phyloP scores from a whole-genome alignment of 1,139 yeast species.

The Petasospora fabianii region DNA sequence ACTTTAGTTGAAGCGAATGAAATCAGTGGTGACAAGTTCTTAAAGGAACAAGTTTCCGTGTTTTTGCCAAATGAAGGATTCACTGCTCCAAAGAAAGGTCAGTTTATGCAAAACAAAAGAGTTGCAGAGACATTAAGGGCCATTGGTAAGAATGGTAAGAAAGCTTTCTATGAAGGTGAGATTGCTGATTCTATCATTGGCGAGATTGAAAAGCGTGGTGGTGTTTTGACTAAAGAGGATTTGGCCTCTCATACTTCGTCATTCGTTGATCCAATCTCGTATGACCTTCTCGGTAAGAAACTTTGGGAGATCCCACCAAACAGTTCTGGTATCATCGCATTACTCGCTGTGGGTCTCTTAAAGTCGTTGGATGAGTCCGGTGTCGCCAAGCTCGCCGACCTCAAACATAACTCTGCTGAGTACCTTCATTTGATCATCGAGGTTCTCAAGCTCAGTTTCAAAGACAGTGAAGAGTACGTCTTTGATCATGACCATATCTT shows the following conservation, averaged over 20 bases:
- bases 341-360: constrained; percentile 64
- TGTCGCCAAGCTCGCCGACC: constrained; percentile 39
- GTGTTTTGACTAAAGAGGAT: constrained; percentile 54
- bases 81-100: constrained; percentile 57
- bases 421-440: constrained; percentile 70
- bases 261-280: constrained; percentile 56
- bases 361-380: constrained; percentile 49
- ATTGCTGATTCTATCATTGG: constrained; percentile 64
- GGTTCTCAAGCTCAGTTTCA: constrained; percentile 67
- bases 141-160: constrained; percentile 55
- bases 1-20: constrained; percentile 40
- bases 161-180: constrained; percentile 65
- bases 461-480: constrained; percentile 73
- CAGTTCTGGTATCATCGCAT: constrained; percentile 75
- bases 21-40: constrained; percentile 29
- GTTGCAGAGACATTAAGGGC: constrained; percentile 52
- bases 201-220: constrained; percentile 50
- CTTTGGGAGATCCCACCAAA: constrained; percentile 81
- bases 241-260: constrained; percentile 53
- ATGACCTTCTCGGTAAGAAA: constrained; percentile 44
- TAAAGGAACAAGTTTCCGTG: constrained; percentile 28
- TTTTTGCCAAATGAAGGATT: constrained; percentile 40
- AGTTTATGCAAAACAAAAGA: constrained; percentile 48
- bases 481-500: constrained; percentile 46
- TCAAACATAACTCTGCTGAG: constrained; percentile 67